Percentiles rank a stretch among this genome's conserved stretches.
Evolutionary conservation across 176 grass and related monocot species (phyloP).

Genomic region (Calamus simplicifolius): DNA sequence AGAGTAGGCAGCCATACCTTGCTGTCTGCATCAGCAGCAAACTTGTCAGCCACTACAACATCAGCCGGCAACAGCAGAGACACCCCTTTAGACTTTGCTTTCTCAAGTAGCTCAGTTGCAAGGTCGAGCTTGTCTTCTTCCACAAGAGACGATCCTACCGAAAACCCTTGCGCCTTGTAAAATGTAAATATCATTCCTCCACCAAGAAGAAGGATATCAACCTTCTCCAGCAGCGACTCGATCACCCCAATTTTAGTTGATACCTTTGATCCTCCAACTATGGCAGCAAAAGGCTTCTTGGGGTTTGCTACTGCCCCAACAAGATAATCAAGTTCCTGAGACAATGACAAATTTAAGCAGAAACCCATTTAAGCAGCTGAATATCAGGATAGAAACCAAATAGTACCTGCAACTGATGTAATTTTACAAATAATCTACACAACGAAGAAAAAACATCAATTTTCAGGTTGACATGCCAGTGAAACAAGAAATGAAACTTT

Average conservation of each 20-base stretch:
- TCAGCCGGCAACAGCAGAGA: constrained; percentile 1
- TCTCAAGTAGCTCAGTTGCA: not conserved
- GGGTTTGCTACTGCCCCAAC: not conserved
- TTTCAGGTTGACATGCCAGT: too few species aligned
- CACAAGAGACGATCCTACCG: not conserved
- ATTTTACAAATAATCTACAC: too few species aligned
- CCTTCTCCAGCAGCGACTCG: constrained; percentile 2
- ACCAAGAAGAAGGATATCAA: constrained; percentile 1
- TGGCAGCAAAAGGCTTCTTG: constrained; percentile 2
- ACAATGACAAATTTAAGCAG: not conserved
- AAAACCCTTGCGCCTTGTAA: not conserved
- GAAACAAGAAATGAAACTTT: too few species aligned
- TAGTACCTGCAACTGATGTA: too few species aligned
- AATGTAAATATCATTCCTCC: constrained; percentile 5
- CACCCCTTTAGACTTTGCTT: constrained; percentile 1
- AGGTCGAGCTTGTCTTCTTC: constrained; percentile 3
- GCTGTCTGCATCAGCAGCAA: constrained; percentile 4
- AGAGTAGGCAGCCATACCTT: not conserved
- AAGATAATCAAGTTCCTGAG: constrained; percentile 8
- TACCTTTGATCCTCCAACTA: constrained; percentile 2
- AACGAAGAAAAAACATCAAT: too few species aligned
- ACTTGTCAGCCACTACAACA: not conserved
- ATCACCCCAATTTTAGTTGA: constrained; percentile 6
- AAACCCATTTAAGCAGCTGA: too few species aligned
- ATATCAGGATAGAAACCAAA: too few species aligned